phyloP scores from a whole-genome alignment of 2,329 filamentous ascomycete species.

The Aspergillus ochraceoroseus region DNA sequence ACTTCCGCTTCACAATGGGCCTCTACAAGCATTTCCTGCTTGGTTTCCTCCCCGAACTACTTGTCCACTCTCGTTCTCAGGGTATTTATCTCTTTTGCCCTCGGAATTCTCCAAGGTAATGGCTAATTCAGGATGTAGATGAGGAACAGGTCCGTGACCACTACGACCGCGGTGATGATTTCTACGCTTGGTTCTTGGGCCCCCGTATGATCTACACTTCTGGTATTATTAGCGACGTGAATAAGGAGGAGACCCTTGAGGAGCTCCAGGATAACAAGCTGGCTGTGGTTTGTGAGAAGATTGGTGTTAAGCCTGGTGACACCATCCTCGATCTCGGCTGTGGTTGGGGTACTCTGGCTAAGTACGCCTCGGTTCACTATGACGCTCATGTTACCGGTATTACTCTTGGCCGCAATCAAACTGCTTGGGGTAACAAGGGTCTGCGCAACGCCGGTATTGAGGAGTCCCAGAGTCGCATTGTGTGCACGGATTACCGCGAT shows the following conservation, averaged over 20 bases:
- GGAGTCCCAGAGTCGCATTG: conserved; percentile 82
- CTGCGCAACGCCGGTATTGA: conserved; percentile 75
- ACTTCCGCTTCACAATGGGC: conserved; percentile 80
- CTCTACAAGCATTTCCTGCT: conserved; percentile 86
- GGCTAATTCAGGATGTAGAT: conserved; percentile 50
- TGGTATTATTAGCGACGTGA: conserved; percentile 83
- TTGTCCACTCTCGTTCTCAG: conserved; percentile 88
- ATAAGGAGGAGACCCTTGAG: conserved; percentile 84
- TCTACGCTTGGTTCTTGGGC: conserved; percentile 97
- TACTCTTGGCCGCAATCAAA: conserved; percentile 93
- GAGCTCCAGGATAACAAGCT: conserved; percentile 98
- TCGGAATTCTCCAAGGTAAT: background rate
- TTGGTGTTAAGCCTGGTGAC: conserved; percentile 75
- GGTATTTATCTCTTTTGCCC: conserved; percentile 44
- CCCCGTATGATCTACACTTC: conserved; percentile 99
- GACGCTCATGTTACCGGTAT: conserved; percentile 80
- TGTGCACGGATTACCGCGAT: conserved; percentile 97
- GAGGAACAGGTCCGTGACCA: conserved; percentile 97
- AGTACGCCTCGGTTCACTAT: conserved; percentile 89
- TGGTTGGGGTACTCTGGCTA: conserved; percentile 94
- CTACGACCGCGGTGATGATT: conserved; percentile 97
- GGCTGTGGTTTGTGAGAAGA: conserved; percentile 92
- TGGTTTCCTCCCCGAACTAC: conserved; percentile 80
- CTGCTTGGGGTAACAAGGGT: conserved; percentile 89
- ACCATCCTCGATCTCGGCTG: conserved; percentile 90